Base-by-base conservation (phyloP, 495 filamentous ascomycete species). In the Penicillium malachiteum region DNA sequence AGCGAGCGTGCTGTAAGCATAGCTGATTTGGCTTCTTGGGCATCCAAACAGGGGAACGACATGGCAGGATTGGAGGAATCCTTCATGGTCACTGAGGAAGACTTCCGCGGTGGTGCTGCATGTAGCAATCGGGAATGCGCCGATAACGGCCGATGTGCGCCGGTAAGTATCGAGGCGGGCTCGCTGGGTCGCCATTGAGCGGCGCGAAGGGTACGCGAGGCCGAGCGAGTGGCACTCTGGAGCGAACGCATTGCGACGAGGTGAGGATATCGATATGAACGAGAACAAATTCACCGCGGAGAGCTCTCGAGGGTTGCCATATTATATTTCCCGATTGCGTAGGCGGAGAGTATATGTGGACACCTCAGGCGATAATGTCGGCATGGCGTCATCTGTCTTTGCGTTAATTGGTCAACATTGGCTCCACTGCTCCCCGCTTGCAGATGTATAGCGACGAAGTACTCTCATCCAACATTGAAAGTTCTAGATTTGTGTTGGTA, bases 11-110 rank as follows among this genome's bases (percentile, higher is more conserved):
- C 82, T 56, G 85, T 84, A 40, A 96, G 84, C n/a, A 78, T 85
- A 7, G 90, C 90, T 13, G 91, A 89, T 62, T 87, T 86, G 2
- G 85, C 84, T 65, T 99, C 94, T 53, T 92, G 84, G 10, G 87
- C 90, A 67, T 99, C 94, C 10, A 99, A 87, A 66, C 94, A 99
- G 5, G 94, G 94, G 63, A 99, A 99, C 14, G 88, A 84, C 75
- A 98, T 87, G 44, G 92, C 89, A 2, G 94, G 92, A 64, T 97
- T 98, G 14, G 91, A 90, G 1, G 84, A 81, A 50, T 78, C 76
- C 13, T 64, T 69, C 21, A 69, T 69, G 9, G 68, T 32, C 14
- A 57, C 63, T 10, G 64, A 57, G 12, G 70, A 70, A 9, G 71
- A 64, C 43, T 64, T 72, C 33, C 68, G 67, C 11, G 57, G 50